Percentiles rank a stretch among this genome's conserved stretches.
Conservation (phyloP, 225 moss, liverwort and hornwort genomes). For the Polytrichum commune region DNA sequence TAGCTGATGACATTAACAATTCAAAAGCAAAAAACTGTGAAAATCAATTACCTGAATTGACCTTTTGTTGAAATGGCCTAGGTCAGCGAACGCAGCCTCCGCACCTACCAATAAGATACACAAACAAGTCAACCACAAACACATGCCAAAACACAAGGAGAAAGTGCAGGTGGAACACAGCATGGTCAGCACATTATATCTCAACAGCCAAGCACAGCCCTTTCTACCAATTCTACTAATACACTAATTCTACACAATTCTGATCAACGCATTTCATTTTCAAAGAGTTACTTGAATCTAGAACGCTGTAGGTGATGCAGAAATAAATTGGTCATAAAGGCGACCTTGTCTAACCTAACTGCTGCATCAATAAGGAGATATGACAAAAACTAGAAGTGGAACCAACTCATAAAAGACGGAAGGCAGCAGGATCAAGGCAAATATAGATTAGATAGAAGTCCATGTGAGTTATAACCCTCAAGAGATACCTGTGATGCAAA, state of each 20-base stretch:
- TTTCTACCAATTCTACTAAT: too few species aligned
- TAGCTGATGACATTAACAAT: not conserved
- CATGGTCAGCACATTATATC: not conserved
- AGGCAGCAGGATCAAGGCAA: too few species aligned
- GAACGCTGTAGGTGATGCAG: too few species aligned
- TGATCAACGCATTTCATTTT: too few species aligned
- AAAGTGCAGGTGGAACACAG: not conserved
- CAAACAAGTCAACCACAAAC: not conserved
- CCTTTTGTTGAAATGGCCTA: slow-evolving; percentile 78
- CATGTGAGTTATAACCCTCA: not conserved
- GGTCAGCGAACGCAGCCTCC: slow-evolving; percentile 78
- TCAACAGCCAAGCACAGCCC: too few species aligned
- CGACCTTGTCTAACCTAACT: too few species aligned
- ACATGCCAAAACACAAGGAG: not conserved
- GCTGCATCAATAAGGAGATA: too few species aligned
- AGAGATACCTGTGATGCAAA: slow-evolving; percentile 73
- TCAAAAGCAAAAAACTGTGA: not conserved
- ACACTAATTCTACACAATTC: too few species aligned
- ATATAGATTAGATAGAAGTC: not conserved
- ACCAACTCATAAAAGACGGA: too few species aligned
- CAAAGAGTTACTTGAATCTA: too few species aligned
- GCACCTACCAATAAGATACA: slow-evolving; percentile 37
- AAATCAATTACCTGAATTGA: slow-evolving; percentile 60
- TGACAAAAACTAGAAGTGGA: too few species aligned
- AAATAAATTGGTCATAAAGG: too few species aligned